These are phyloP conservation scores for Alloteropsis semialata DNA, from an alignment of 176 grass and related monocot genomes.

Conservation along the genomic window DNA sequence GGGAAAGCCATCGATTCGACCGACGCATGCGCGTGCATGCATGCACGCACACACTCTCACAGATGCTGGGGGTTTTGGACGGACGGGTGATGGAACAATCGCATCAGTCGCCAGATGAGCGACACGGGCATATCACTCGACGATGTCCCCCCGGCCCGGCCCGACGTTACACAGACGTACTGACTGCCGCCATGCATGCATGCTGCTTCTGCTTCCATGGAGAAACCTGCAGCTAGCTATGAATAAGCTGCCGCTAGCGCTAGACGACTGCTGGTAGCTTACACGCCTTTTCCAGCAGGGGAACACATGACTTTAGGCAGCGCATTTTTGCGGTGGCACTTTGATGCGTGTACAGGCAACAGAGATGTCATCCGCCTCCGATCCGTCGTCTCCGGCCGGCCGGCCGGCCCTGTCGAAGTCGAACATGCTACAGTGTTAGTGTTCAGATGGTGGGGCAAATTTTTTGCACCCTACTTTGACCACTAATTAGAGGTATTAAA, in stretches of 20 bases:
- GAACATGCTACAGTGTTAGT: too few species aligned
- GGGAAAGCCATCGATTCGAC: slow-evolving; percentile 29
- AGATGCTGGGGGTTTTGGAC: background rate
- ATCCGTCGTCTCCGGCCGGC: background rate
- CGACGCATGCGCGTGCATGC: slow-evolving; percentile 39
- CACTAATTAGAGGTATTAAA: too few species aligned
- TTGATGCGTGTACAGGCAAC: slow-evolving; percentile 5
- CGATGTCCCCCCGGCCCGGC: background rate
- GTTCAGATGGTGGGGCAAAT: too few species aligned
- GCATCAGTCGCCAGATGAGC: slow-evolving; percentile 6
- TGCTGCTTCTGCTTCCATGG: background rate
- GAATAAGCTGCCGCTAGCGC: too few species aligned
- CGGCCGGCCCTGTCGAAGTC: background rate
- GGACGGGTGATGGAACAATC: slow-evolving; percentile 33
- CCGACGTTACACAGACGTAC: background rate
- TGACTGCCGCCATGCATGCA: background rate
- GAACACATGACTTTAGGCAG: slow-evolving; percentile 48
- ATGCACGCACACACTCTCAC: slow-evolving; percentile 29
- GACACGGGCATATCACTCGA: background rate
- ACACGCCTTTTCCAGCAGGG: slow-evolving; percentile 47
- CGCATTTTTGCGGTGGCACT: slow-evolving; percentile 21
- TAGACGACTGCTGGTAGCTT: slow-evolving; percentile 31
- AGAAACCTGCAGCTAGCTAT: slow-evolving; percentile 16
- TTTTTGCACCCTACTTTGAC: too few species aligned
- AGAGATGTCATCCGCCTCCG: background rate